Evolutionary conservation across 495 filamentous ascomycete genomes (phyloP).

Genomic region (Xylaria sp.): DNA sequence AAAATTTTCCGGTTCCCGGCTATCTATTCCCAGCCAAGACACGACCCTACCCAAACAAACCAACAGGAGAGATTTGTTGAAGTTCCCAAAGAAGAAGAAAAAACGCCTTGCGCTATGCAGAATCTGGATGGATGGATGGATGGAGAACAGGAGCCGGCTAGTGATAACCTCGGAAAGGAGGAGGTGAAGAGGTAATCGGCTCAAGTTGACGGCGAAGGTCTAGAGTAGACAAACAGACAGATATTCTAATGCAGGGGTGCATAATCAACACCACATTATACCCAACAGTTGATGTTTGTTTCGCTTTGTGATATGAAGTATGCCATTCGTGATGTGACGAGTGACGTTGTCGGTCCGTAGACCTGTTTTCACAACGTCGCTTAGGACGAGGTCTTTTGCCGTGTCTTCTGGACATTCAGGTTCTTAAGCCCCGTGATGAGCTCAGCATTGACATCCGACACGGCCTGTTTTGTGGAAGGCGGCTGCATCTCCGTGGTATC

Average conservation of each 20-base stretch:
- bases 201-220: neutral
- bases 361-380: conserved; percentile 6
- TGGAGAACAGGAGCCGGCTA: neutral
- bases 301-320: neutral
- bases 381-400: conserved; percentile 24
- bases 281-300: neutral
- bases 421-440: conserved; percentile 58
- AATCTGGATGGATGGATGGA: neutral
- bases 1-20: conserved; percentile 8
- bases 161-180: neutral
- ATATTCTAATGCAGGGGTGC: conserved; percentile 7
- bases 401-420: conserved; percentile 45
- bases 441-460: conserved; percentile 54
- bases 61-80: neutral
- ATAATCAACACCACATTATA: conserved; percentile 7
- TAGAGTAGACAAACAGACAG: neutral
- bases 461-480: conserved; percentile 26
- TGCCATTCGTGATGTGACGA: neutral
- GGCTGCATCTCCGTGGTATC: conserved; percentile 33
- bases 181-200: neutral
- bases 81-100: neutral
- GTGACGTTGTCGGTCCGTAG: neutral
- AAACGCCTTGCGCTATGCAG: conserved; percentile 29
- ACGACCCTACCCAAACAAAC: neutral
- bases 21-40: neutral